Base-by-base conservation (phyloP, 805 yeast genomes). In the Scheffersomyces ergatensis region DNA sequence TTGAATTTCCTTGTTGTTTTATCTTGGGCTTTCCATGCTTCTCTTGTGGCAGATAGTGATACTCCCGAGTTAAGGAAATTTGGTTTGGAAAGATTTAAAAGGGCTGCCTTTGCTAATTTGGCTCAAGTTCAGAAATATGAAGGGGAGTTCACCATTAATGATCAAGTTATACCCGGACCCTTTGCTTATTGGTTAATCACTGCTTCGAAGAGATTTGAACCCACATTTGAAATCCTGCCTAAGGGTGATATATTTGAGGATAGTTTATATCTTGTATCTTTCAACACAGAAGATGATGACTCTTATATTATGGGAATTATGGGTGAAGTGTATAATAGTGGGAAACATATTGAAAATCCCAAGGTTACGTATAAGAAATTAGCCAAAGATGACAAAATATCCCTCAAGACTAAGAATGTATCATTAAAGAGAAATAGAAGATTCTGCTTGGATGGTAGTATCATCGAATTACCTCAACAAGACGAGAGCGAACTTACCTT, bases 1-100 rank as follows among this genome's bases (percentile, higher is more conserved):
- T 45, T 62, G n/a, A 50, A 54, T 38, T 69, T 82, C 54, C 44
- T 76, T 14, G 87, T 87, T 2, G 95, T 89, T 8, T 70, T 80
- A 0, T 85, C 96, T 0, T 82, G 95, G 87, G 95, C 84, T 0
- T 77, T 89, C 47, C 97, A 90, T 61, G 89, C 97, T 2, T 78
- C 89, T 3, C 61, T 90, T 37, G 89, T 90, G 2, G 90, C 90
- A 23, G 84, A 84, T 42, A 79, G 90, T 38, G 92, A 88, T 48
- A 70, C 81, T 0, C 80, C 83, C 0, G 84, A 83, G 49, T 63
- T 84, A 57, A 69, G 89, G 21, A 69, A 70, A 37, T 66, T 73
- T 45, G 97, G 96, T 1, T 53, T 69, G 5, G 78, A 78, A 32
- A 63, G 96, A 40, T 90, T 90, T 60, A 65, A 73, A 44, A 60